Percentiles rank a stretch among this genome's conserved stretches.
Evolutionary conservation across 306 rosid genomes (phyloP).

Genomic region (Vigna trinervia): DNA sequence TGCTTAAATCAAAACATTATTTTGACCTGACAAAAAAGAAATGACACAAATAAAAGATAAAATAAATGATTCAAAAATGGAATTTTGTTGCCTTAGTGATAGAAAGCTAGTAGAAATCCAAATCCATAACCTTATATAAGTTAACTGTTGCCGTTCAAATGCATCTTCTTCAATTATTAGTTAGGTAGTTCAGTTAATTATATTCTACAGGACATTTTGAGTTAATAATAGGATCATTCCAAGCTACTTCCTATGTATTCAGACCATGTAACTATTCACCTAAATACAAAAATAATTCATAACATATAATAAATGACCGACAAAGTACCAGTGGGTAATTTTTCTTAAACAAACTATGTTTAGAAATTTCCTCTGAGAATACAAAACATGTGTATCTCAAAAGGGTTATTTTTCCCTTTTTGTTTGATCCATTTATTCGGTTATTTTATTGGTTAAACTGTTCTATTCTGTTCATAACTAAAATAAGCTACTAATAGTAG

Average conservation of each 20-base stretch:
- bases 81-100: not conserved
- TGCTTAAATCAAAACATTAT: not conserved
- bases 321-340: not conserved
- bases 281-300: not conserved
- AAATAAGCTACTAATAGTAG: constrained; percentile 13
- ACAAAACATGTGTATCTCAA: not conserved
- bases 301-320: not conserved
- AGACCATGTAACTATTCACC: not conserved
- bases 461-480: not conserved
- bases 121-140: not conserved
- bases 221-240: constrained; percentile 5
- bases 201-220: not conserved
- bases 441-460: constrained; percentile 27
- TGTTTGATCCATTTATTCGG: constrained; percentile 28
- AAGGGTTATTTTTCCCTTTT: not conserved
- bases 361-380: constrained; percentile 14
- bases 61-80: not conserved
- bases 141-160: not conserved
- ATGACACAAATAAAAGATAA: not conserved
- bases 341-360: not conserved
- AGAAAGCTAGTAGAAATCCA: not conserved
- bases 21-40: not conserved
- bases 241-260: constrained; percentile 12
- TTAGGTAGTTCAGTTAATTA: constrained; percentile 23
- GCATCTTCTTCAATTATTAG: not conserved